Evolutionary conservation across 2,329 filamentous ascomycete genomes (phyloP), one percentile per base, ranked within the genome.

Genomic region (Byssoonygena ceratinophila): DNA sequence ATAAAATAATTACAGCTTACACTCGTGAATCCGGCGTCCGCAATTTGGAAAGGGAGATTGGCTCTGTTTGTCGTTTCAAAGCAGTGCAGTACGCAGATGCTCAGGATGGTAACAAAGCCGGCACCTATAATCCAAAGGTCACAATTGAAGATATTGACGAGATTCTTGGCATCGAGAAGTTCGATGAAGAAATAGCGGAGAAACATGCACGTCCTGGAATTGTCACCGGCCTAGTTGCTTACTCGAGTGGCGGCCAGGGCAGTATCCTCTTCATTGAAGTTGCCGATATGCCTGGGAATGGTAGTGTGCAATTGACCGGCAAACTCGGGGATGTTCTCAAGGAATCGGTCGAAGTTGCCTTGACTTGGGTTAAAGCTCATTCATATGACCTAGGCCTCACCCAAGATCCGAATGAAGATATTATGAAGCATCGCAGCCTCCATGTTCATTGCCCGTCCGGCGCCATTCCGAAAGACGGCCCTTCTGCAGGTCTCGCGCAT

Each of bases 261-360:
- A 90, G 86, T 64, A 98, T 98, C 63, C 78, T 98, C 52, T 98
- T 98, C 75, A 98, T 98, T 61, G 92, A 98, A 71, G 88, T 96
- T 41, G 88, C 91, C 9, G 90, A 95, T 65, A 97, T 97, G 89
- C 92, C 92, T 0, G 92, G 92, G 40, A 84, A 81, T 53, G 92
- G 92, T 31, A 83, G 85, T 50, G 88, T 98, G 32, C 92, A 97
- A 71, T 81, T 98, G 23, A 98, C 92, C 1, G 92, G 92, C 56
- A 97, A 94, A 68, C 81, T 98, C 5, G 92, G 92, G 58, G 90
- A 96, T 61, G 92, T 98, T 27, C 81, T 98, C 54, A 97, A 97
- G 71, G 92, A 98, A 70, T 91, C 84, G 57, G 92, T 97, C 39
- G 91, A 97, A 68, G 92, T 98, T 18, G 92, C 92, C 9, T 77